Conservation (phyloP, 2,329 filamentous ascomycete genomes). For the Penicillium frequentans region DNA sequence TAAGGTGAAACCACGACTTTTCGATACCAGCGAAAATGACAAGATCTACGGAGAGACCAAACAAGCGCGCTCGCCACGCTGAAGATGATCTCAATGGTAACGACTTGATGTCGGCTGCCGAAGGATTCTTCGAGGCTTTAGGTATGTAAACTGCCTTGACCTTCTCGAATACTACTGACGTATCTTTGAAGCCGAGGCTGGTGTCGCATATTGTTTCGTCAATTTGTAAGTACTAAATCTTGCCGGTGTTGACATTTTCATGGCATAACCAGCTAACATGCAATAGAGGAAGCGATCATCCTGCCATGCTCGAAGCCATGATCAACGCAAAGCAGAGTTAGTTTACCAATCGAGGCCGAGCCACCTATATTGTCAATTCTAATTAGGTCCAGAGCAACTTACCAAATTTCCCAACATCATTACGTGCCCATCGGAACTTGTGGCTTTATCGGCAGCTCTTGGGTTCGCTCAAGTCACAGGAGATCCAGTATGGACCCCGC, state of each 20-base stretch:
- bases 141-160: constrained; percentile 5
- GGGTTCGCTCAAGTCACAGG: constrained; percentile 70
- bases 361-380: background rate
- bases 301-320: constrained; percentile 74
- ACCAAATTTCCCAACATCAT: constrained; percentile 68
- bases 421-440: constrained; percentile 79
- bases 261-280: background rate
- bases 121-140: constrained; percentile 22
- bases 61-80: background rate
- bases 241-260: no score
- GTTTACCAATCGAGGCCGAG: background rate
- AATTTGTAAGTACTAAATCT: constrained; percentile 33
- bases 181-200: constrained; percentile 11
- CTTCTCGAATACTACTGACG: background rate
- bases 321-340: constrained; percentile 66
- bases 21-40: background rate
- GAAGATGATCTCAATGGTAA: background rate
- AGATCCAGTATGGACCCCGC: constrained; percentile 51
- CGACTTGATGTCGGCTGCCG: constrained; percentile 10
- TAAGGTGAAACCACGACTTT: background rate
- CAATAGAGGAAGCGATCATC: constrained; percentile 53
- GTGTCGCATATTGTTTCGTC: constrained; percentile 47
- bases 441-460: constrained; percentile 77
- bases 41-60: background rate
- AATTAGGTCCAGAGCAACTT: background rate